phyloP scores from a whole-genome alignment of 768 basidiomycete species.

The Phallus indusiatus region DNA sequence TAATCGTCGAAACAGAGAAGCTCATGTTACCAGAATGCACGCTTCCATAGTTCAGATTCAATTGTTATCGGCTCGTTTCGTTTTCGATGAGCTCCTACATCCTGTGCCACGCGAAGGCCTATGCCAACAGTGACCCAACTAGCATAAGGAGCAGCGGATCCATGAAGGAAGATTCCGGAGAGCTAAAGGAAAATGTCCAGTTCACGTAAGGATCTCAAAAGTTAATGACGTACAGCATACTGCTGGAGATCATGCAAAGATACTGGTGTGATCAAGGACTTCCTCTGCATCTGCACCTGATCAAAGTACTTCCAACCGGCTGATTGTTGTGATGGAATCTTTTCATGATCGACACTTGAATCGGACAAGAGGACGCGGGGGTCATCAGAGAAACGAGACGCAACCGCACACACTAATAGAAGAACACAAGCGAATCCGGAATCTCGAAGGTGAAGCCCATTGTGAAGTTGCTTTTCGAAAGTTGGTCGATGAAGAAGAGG shows the following conservation, averaged over 20 bases:
- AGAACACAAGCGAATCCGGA: conserved; percentile 47
- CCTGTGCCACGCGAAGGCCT: conserved; percentile 63
- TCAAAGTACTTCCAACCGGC: conserved; percentile 50
- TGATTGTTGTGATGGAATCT: conserved; percentile 26
- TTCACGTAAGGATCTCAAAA: neutral
- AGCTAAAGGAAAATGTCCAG: conserved; percentile 11
- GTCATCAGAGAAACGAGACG: conserved; percentile 49
- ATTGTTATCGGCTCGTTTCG: conserved; percentile 24
- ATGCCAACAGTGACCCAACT: conserved; percentile 60
- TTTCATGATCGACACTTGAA: conserved; percentile 18
- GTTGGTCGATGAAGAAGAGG: conserved; percentile 69
- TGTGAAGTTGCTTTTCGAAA: conserved; percentile 43
- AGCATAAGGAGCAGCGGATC: conserved; percentile 50
- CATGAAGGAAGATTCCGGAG: conserved; percentile 41
- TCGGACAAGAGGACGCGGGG: conserved; percentile 37
- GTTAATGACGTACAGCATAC: conserved; percentile 35
- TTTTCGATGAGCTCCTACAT: conserved; percentile 60
- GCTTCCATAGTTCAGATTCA: conserved; percentile 69
- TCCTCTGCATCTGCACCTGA: conserved; percentile 54
- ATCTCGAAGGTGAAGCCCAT: conserved; percentile 42
- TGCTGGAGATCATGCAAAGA: conserved; percentile 64
- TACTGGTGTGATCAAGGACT: conserved; percentile 46
- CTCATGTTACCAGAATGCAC: conserved; percentile 30
- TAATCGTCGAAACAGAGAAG: conserved; percentile 14
- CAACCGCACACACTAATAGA: conserved; percentile 65